A percentile compares a stretch with the other conserved stretches of the same genome.
phyloP scores from a whole-genome alignment of 305 asterid species.

The Striga hermonthica region DNA sequence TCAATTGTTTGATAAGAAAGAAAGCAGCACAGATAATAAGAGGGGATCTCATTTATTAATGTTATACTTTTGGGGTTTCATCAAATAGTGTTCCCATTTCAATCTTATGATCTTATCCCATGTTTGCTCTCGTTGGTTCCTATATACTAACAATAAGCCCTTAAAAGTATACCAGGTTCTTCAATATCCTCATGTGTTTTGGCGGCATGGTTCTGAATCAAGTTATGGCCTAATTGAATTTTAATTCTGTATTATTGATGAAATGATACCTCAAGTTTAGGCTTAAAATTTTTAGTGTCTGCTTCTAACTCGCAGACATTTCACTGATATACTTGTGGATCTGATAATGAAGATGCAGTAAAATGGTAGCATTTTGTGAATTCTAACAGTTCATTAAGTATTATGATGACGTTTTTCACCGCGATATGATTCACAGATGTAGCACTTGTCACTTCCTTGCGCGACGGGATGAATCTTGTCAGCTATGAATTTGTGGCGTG shows the following conservation, averaged over 20 bases:
- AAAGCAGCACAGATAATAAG: background rate
- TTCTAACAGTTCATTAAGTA: slow-evolving; percentile 18
- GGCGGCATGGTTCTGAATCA: too few relatives aligned
- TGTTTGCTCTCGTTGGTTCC: too few relatives aligned
- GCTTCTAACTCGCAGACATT: background rate
- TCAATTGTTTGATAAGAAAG: background rate
- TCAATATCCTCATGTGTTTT: too few relatives aligned
- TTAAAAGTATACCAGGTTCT: too few relatives aligned
- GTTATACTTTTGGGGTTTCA: too few relatives aligned
- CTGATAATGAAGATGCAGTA: background rate
- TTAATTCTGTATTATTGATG: too few relatives aligned
- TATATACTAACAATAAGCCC: too few relatives aligned
- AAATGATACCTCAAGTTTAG: too few relatives aligned
- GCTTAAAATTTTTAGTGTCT: slow-evolving; percentile 2
- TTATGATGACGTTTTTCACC: slow-evolving; percentile 26
- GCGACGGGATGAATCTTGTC: slow-evolving; percentile 86
- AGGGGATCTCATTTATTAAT: background rate
- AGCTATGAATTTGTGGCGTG: slow-evolving; percentile 85
- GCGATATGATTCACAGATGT: slow-evolving; percentile 50
- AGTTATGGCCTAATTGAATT: too few relatives aligned
- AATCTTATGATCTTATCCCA: too few relatives aligned
- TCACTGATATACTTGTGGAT: background rate
- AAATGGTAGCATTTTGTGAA: background rate
- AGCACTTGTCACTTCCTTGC: slow-evolving; percentile 75
- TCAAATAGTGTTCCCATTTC: too few relatives aligned